Percentiles rank a stretch among this genome's conserved stretches.
phyloP scores from a whole-genome alignment of 1,139 yeast genomes.

The Nakaseomyces delphensis region DNA sequence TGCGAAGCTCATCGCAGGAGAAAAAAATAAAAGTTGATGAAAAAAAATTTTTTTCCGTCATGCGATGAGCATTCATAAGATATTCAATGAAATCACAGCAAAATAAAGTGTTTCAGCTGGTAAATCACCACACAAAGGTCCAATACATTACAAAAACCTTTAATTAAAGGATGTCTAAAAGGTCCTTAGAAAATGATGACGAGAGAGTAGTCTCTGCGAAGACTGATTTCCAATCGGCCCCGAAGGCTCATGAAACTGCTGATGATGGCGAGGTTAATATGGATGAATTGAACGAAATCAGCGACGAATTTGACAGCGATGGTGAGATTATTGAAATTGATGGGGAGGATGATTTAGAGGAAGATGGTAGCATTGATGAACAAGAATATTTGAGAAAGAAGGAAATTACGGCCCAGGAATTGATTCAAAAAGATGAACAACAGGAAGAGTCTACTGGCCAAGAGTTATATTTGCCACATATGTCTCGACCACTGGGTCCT shows the following conservation, averaged over 20 bases:
- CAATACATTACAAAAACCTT: background rate
- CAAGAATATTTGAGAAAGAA: slow-evolving; percentile 24
- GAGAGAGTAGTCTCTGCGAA: slow-evolving; percentile 35
- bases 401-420: slow-evolving; percentile 32
- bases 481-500: slow-evolving; percentile 83
- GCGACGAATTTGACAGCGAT: slow-evolving; percentile 92
- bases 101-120: too few relatives aligned
- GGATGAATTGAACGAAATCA: slow-evolving; percentile 91
- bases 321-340: slow-evolving; percentile 79
- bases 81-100: background rate
- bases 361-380: slow-evolving; percentile 31
- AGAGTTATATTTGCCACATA: slow-evolving; percentile 70
- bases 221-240: slow-evolving; percentile 29
- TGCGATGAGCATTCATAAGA: slow-evolving; percentile 13
- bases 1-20: background rate
- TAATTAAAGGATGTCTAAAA: slow-evolving; percentile 47
- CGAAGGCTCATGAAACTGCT: slow-evolving; percentile 27
- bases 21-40: slow-evolving; percentile 3
- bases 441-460: slow-evolving; percentile 26
- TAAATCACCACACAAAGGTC: too few relatives aligned
- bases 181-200: slow-evolving; percentile 40
- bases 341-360: slow-evolving; percentile 53
- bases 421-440: slow-evolving; percentile 31
- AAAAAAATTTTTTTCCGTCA: slow-evolving; percentile 7
- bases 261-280: slow-evolving; percentile 46